These are phyloP conservation scores for Beta corolliflora DNA, from an alignment of 179 eudicot genomes.

Conservation along the genomic window DNA sequence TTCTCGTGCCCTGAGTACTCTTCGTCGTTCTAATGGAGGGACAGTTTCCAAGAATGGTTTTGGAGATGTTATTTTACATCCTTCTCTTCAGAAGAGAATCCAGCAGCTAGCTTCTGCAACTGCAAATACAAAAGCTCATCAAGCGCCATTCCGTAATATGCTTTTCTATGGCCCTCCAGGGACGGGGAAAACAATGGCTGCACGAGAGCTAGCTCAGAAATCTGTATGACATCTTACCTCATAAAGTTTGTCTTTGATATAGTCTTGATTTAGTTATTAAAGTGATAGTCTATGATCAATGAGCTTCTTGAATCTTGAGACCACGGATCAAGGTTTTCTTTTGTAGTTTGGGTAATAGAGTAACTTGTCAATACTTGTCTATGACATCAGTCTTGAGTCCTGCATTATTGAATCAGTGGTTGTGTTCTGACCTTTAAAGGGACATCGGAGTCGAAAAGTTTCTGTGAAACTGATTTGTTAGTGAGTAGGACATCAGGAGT, in stretches of 20 bases:
- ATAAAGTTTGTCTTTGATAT: neutral
- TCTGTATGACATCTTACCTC: slow-evolving; percentile 58
- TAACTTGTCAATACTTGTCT: neutral
- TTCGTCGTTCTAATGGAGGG: slow-evolving; percentile 38
- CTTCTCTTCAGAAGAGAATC: slow-evolving; percentile 79
- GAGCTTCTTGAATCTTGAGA: neutral
- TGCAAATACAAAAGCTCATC: slow-evolving; percentile 89
- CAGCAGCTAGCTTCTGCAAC: slow-evolving; percentile 84
- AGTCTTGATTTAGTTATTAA: neutral
- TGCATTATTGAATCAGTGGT: neutral
- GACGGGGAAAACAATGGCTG: slow-evolving; percentile 98
- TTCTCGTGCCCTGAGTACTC: slow-evolving; percentile 57
- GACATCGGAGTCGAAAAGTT: neutral
- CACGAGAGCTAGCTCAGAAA: slow-evolving; percentile 87
- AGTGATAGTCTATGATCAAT: neutral
- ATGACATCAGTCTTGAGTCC: neutral
- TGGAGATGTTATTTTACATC: slow-evolving; percentile 85
- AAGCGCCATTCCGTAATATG: slow-evolving; percentile 95
- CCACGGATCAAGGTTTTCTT: neutral
- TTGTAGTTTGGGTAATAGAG: neutral
- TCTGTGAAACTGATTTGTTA: neutral
- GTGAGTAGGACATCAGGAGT: too few relatives aligned
- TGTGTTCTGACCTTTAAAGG: neutral
- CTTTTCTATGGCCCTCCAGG: slow-evolving; percentile 98
- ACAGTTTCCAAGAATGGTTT: slow-evolving; percentile 52